Conservation (phyloP, 176 grass and related monocot genomes). For the Carex littledalei region DNA sequence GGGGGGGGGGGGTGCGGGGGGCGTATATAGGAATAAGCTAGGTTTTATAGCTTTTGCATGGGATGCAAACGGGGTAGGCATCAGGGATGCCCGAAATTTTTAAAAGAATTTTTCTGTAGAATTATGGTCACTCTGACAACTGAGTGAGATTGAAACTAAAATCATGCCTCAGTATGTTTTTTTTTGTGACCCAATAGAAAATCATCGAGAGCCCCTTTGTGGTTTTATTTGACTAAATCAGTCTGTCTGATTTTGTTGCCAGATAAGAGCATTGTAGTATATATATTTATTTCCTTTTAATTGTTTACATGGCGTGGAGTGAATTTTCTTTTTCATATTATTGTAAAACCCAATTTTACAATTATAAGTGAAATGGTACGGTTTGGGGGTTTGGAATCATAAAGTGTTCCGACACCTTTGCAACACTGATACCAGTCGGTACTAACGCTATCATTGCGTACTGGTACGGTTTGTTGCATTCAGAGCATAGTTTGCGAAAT, state of each 20-base stretch:
- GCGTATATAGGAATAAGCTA: constrained; percentile 8
- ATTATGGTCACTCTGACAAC: constrained; percentile 1
- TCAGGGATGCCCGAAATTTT: background rate
- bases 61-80: background rate
- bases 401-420: no score
- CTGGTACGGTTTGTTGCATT: no score
- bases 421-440: no score
- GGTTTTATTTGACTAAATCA: background rate
- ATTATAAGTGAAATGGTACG: no score
- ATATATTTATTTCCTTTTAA: background rate
- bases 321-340: background rate
- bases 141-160: background rate
- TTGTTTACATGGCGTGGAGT: background rate
- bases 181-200: constrained; percentile 10
- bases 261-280: background rate
- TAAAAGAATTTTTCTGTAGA: background rate
- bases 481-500: no score
- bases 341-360: background rate
- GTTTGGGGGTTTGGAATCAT: no score
- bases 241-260: background rate
- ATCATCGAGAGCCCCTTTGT: background rate
- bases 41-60: background rate
- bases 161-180: background rate
- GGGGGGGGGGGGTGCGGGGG: no score
- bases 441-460: no score